Percentiles rank a stretch among this genome's conserved stretches.
phyloP scores from a whole-genome alignment of 2,329 filamentous ascomycete genomes.

The Pseudocercospora ulei region DNA sequence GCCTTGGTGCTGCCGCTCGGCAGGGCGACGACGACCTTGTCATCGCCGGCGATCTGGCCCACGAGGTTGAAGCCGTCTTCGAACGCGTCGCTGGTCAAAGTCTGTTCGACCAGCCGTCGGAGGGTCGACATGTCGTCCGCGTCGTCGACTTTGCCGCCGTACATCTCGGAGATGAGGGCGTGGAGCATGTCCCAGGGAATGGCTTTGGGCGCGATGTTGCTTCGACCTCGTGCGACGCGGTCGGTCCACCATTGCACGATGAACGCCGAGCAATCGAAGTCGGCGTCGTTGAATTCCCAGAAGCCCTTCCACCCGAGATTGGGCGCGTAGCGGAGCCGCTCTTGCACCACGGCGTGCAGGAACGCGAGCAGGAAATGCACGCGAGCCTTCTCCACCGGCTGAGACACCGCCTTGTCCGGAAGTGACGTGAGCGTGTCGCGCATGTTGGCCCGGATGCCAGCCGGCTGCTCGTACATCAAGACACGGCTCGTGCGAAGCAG shows the following conservation, averaged over 20 bases:
- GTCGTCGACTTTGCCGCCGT: constrained; percentile 95
- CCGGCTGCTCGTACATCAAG: constrained; percentile 95
- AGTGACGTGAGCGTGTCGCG: constrained; percentile 85
- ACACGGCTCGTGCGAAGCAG: constrained; percentile 85
- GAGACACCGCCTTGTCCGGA: constrained; percentile 51
- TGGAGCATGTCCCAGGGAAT: constrained; percentile 96
- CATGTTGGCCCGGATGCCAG: constrained; percentile 94
- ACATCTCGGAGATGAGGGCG: constrained; percentile 82
- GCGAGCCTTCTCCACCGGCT: constrained; percentile 80
- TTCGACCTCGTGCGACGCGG: constrained; percentile 66
- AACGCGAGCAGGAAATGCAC: constrained; percentile 88
- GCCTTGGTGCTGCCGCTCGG: constrained; percentile 71
- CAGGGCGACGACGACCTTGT: constrained; percentile 51
- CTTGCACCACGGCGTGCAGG: constrained; percentile 90
- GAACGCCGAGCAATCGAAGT: constrained; percentile 94
- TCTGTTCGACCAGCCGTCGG: constrained; percentile 59
- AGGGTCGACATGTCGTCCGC: constrained; percentile 72
- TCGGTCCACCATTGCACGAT: constrained; percentile 96
- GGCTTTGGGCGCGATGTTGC: constrained; percentile 85
- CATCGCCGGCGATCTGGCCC: constrained; percentile 45
- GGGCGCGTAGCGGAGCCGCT: constrained; percentile 86
- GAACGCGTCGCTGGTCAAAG: constrained; percentile 80
- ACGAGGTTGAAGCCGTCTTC: constrained; percentile 88
- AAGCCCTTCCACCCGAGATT: constrained; percentile 95
- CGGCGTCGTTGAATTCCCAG: constrained; percentile 99